These are phyloP conservation scores for Colletotrichum cereale DNA, from an alignment of 2,329 filamentous ascomycete species.

Conservation along the genomic window DNA sequence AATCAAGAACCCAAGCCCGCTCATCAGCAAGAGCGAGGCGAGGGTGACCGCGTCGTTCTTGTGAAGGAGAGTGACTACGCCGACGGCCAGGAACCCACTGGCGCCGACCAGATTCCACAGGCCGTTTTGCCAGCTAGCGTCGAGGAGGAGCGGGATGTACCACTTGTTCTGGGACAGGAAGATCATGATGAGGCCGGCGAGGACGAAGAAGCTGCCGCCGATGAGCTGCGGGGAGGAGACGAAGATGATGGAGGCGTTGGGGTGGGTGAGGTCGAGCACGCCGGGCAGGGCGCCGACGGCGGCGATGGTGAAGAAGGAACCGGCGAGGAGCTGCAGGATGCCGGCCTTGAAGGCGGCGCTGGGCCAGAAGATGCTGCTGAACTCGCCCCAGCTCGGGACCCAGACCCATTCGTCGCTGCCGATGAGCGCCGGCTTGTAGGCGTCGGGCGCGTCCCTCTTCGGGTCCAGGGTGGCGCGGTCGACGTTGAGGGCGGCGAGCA, in stretches of 20 bases:
- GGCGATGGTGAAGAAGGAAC: constrained; percentile 27
- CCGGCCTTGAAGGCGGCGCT: constrained; percentile 30
- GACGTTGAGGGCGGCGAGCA: constrained; percentile 35
- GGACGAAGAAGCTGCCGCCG: constrained; percentile 32
- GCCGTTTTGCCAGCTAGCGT: constrained; percentile 37
- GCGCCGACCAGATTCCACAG: constrained; percentile 37
- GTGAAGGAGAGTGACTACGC: constrained; percentile 21
- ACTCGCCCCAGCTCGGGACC: constrained; percentile 25
- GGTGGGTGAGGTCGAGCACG: constrained; percentile 34
- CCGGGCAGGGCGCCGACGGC: constrained; percentile 25
- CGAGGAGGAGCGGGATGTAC: constrained; percentile 23
- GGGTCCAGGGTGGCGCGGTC: constrained; percentile 26
- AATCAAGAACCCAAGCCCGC: constrained; percentile 25
- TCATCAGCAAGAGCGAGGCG: constrained; percentile 24
- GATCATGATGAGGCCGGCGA: constrained; percentile 26
- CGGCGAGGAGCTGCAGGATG: constrained; percentile 29
- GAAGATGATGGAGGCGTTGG: constrained; percentile 26
- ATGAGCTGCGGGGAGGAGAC: constrained; percentile 32
- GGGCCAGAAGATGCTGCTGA: constrained; percentile 17
- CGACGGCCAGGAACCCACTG: constrained; percentile 23
- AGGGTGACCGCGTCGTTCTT: constrained; percentile 16
- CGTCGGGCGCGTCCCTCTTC: constrained; percentile 30
- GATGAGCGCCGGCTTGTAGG: constrained; percentile 30
- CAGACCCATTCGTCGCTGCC: constrained; percentile 36
- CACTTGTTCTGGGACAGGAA: constrained; percentile 34